Conservation (phyloP, 2,329 filamentous ascomycete species). For the Claviceps purpurea region DNA sequence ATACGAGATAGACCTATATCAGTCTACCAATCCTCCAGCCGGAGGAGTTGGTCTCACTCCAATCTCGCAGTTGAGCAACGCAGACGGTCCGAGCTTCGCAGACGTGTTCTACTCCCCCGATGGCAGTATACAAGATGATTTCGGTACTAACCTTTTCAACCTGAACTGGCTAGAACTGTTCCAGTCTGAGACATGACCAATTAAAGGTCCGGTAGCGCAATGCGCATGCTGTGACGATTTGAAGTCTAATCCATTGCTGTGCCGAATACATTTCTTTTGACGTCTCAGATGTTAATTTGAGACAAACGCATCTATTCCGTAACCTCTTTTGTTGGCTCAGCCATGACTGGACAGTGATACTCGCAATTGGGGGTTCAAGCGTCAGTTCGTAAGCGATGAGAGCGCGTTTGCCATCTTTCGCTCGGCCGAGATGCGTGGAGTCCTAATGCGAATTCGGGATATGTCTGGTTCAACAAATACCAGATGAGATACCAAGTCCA, state of each 20-base stretch:
- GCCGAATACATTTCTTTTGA: not conserved
- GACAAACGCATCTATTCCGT: not conserved
- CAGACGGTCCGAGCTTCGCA: not conserved
- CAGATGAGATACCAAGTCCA: not conserved
- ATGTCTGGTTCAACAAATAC: not conserved
- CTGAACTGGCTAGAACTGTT: slow-evolving; percentile 2
- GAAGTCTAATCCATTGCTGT: not conserved
- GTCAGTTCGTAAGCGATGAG: not conserved
- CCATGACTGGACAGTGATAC: not conserved
- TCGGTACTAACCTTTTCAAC: not conserved
- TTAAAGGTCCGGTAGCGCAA: not conserved
- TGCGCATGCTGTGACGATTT: not conserved
- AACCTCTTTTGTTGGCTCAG: not conserved
- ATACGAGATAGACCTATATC: not conserved
- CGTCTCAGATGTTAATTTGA: not conserved
- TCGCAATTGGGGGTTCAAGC: not conserved
- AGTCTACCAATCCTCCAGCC: not conserved
- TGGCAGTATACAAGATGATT: not conserved
- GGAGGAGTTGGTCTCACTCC: not conserved
- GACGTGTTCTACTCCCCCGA: not conserved
- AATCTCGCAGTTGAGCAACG: not conserved
- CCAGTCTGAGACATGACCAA: not conserved
- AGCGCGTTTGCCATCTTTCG: not conserved
- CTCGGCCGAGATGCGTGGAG: not conserved
- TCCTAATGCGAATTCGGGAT: not conserved